Evolutionary conservation across 257 asterid genomes (phyloP), one percentile per base, ranked within the genome.

Genomic region (Verbascum thapsus): DNA sequence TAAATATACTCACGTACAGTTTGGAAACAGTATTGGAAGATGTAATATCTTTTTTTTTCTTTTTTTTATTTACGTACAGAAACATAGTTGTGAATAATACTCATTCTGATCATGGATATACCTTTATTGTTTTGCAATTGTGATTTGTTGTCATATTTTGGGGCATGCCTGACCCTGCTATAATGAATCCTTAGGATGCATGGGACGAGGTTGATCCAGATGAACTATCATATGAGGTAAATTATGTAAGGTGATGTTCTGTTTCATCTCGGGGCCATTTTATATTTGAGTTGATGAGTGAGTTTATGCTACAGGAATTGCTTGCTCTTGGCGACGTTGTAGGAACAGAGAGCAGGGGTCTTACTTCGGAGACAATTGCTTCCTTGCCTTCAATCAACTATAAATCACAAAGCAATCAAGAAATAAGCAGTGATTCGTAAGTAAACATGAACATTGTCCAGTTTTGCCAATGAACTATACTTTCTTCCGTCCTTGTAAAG

Each of bases 291-390:
- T 20, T 42, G 41, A 54, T 48, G 60, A 43, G 58, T 67, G 73
- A 49, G 45, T 61, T 49, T 64, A 42, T 76, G 44, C 63, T 69
- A 43, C 76, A 91, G 98, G 99, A 92, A 81, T 75, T 92, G 76
- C 70, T 87, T 81, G 99, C 97, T 17, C 76, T 92, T 61, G 96
- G 97, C 18, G 99, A 92, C 62, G 90, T 92, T 20, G 91, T 92
- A 61, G 99, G 99, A 78, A 89, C 97, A 51, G 87, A 89, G 79
- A 89, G 95, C 74, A 82, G 97, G 79, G 97, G 99, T 26, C 96
- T 92, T 80, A 77, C 99, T 77, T 85, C 84, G 30, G 91, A 85
- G 64, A 76, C 83, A 35, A 85, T 92, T 72, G 87, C 96, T 65
- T 83, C 97, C 54, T 72, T 92, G 80, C 90, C 96, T 51, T 82